These are phyloP conservation scores for Sugiyamaella japonica DNA, from an alignment of 1,139 yeast species.

Conservation along the genomic window DNA sequence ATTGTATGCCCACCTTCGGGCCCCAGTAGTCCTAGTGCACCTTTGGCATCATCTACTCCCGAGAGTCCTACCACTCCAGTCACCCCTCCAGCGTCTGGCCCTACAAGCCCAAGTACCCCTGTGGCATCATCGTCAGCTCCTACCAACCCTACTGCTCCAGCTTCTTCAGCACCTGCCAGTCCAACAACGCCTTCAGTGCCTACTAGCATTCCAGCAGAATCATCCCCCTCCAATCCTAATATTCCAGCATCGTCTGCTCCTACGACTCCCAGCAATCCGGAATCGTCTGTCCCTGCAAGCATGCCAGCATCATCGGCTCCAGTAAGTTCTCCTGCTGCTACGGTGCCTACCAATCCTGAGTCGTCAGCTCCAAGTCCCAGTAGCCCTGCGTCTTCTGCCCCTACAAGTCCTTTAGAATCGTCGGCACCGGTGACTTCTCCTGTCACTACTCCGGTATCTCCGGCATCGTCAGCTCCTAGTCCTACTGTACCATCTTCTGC, in stretches of 20 bases:
- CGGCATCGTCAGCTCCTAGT: not conserved
- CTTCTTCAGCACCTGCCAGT: not conserved
- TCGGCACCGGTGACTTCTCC: not conserved
- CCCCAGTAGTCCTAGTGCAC: not conserved
- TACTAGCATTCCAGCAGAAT: not conserved
- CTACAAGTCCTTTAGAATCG: not conserved
- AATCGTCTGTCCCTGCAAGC: not conserved
- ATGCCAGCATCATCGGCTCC: constrained; percentile 25
- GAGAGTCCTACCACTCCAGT: constrained; percentile 20
- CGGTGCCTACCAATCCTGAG: constrained; percentile 21
- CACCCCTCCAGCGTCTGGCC: constrained; percentile 6
- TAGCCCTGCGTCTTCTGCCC: not conserved
- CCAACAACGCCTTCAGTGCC: not conserved
- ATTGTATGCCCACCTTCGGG: constrained; percentile 1
- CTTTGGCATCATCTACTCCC: not conserved
- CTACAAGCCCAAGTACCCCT: constrained; percentile 5
- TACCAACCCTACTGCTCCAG: not conserved
- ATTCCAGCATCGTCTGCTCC: not conserved
- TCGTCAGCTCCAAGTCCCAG: constrained; percentile 10
- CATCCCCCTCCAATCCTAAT: not conserved
- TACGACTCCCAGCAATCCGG: not conserved
- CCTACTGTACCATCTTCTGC: not conserved
- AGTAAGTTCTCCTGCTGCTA: constrained; percentile 19
- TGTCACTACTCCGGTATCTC: not conserved
- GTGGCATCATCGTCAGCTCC: not conserved